These are phyloP conservation scores for Sextonia rubra DNA, from an alignment of 164 flowering plant species.

Conservation along the genomic window DNA sequence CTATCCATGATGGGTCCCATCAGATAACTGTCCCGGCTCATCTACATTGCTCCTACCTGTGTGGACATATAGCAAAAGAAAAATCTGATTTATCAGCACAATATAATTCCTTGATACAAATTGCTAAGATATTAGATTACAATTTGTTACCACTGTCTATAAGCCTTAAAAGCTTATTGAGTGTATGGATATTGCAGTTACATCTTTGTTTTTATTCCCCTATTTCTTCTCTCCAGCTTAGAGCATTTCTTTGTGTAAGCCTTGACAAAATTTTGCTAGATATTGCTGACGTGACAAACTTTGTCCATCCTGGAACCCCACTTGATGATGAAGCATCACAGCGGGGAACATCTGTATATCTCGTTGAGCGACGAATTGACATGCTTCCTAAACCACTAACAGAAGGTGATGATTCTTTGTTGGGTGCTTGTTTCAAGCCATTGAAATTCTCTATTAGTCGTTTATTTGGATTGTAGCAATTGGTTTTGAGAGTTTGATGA, in stretches of 20 bases:
- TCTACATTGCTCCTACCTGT: too few species aligned
- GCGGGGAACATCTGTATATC: slow-evolving; percentile 98
- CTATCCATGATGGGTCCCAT: too few species aligned
- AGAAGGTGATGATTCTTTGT: slow-evolving; percentile 54
- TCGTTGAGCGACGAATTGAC: slow-evolving; percentile 97
- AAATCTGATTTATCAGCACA: too few species aligned
- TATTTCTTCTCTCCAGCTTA: neutral
- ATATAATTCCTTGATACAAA: too few species aligned
- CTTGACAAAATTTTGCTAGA: slow-evolving; percentile 39
- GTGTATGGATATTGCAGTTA: too few species aligned
- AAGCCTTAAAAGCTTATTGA: too few species aligned
- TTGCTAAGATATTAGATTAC: too few species aligned
- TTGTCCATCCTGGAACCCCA: slow-evolving; percentile 88
- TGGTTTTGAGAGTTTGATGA: neutral
- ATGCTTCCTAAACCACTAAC: slow-evolving; percentile 99
- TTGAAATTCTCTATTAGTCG: neutral
- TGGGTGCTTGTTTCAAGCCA: neutral
- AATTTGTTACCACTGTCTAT: too few species aligned
- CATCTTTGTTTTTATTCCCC: neutral
- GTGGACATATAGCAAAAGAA: too few species aligned
- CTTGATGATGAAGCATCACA: slow-evolving; percentile 93
- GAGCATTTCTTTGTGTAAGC: neutral
- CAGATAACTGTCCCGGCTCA: too few species aligned
- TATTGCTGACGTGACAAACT: slow-evolving; percentile 99
- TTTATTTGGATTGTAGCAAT: neutral